These are phyloP conservation scores for Pythium aquatile DNA, from an alignment of 352 stramenopile genomes.

Conservation along the genomic window DNA sequence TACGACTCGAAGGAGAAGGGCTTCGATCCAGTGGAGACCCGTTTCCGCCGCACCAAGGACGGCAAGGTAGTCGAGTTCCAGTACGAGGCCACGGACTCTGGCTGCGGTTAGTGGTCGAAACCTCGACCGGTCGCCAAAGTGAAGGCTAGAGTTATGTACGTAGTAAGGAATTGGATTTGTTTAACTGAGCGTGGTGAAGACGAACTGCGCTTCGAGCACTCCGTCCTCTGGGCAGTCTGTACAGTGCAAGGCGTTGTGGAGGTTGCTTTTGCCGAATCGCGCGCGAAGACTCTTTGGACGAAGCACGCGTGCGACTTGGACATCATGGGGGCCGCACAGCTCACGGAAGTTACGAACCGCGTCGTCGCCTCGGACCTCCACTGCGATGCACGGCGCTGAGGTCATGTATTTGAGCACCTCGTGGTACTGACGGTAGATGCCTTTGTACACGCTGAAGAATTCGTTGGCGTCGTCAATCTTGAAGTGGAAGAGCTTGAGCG, in stretches of 20 bases:
- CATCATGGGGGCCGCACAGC: slow-evolving; percentile 86
- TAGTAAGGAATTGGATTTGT: slow-evolving; percentile 15
- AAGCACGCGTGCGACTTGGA: slow-evolving; percentile 88
- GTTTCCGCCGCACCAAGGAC: slow-evolving; percentile 85
- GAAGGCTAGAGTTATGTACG: slow-evolving; percentile 2
- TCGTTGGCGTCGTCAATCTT: slow-evolving; percentile 79
- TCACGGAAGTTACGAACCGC: slow-evolving; percentile 77
- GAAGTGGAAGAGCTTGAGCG: slow-evolving; percentile 83
- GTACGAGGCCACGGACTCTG: slow-evolving; percentile 82
- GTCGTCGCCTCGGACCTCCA: slow-evolving; percentile 89
- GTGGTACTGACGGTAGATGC: slow-evolving; percentile 69
- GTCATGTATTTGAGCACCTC: slow-evolving; percentile 92
- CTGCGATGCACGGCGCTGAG: slow-evolving; percentile 77
- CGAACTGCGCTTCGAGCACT: slow-evolving; percentile 87
- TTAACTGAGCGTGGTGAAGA: slow-evolving; percentile 64
- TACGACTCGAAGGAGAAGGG: slow-evolving; percentile 95
- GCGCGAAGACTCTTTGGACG: slow-evolving; percentile 82
- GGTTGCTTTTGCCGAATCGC: slow-evolving; percentile 78
- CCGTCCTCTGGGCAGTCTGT: slow-evolving; percentile 92
- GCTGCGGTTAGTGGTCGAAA: slow-evolving; percentile 54
- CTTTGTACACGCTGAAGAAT: slow-evolving; percentile 90
- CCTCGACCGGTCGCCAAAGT: not conserved
- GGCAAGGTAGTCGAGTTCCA: slow-evolving; percentile 84
- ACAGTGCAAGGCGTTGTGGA: slow-evolving; percentile 92
- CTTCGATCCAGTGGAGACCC: slow-evolving; percentile 96